A percentile compares a stretch with the other conserved stretches of the same genome.
These are phyloP conservation scores for Bidens hawaiensis DNA, from an alignment of 140 eudicot species.

Conservation along the genomic window DNA sequence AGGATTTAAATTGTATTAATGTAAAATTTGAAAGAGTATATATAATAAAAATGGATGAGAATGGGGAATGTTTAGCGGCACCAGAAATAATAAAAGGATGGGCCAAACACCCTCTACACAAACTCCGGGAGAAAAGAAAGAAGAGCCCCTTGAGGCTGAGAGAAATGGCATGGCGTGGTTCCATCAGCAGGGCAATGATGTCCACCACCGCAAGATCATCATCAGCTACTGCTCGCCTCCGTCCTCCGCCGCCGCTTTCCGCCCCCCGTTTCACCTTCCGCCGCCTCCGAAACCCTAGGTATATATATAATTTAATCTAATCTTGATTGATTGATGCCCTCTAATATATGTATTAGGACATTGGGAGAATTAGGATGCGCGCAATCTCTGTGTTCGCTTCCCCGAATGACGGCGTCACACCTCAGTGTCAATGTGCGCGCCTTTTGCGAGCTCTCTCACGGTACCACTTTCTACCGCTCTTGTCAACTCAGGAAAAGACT, in stretches of 20 bases:
- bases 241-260: conserved; percentile 59
- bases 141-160: too few species aligned
- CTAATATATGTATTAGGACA: conserved; percentile 34
- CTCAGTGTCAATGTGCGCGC: conserved; percentile 58
- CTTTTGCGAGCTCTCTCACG: conserved; percentile 81
- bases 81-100: too few species aligned
- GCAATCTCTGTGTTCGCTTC: conserved; percentile 68
- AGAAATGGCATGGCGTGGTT: conserved; percentile 89
- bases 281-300: conserved; percentile 77
- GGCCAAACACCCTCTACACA: too few species aligned
- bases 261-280: conserved; percentile 54
- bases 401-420: conserved; percentile 66
- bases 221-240: conserved; percentile 40
- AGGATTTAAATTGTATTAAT: too few species aligned
- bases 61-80: too few species aligned
- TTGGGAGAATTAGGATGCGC: conserved; percentile 72
- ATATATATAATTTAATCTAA: not conserved
- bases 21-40: too few species aligned
- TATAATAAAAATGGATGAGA: too few species aligned
- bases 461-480: conserved; percentile 99
- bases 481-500: conserved; percentile 39
- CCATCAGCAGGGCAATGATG: conserved; percentile 57
- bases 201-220: conserved; percentile 74
- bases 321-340: too few species aligned
- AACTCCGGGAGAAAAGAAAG: too few species aligned